A percentile compares a stretch with the other conserved stretches of the same genome.
Conservation (phyloP, 139 green algal species). For the Tetradesmus obliquus region DNA sequence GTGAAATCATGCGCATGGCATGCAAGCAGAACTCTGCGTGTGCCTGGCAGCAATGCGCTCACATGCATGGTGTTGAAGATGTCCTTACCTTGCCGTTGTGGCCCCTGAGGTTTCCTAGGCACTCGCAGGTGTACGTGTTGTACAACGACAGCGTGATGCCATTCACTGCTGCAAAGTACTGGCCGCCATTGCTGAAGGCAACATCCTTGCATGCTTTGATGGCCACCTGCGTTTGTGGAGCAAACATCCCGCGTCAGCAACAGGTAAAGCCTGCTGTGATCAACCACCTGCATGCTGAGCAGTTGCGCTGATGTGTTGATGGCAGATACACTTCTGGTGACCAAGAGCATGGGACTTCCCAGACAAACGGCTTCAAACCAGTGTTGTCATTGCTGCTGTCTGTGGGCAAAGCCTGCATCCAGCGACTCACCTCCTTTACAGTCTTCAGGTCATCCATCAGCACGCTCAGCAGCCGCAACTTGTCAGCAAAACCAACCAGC, state of each 20-base stretch:
- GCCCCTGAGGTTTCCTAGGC: slow-evolving; percentile 82
- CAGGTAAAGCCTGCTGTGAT: neutral
- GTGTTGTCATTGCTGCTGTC: neutral
- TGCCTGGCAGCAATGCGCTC: neutral
- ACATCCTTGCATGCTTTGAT: slow-evolving; percentile 81
- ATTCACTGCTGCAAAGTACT: slow-evolving; percentile 92
- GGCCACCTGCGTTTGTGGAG: slow-evolving; percentile 49
- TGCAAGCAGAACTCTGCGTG: neutral
- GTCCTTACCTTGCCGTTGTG: slow-evolving; percentile 85
- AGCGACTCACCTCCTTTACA: slow-evolving; percentile 64
- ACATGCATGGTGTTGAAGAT: neutral
- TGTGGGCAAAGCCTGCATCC: neutral
- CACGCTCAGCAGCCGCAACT: slow-evolving; percentile 91
- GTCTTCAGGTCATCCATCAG: slow-evolving; percentile 85
- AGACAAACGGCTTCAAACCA: neutral
- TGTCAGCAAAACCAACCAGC: slow-evolving; percentile 90
- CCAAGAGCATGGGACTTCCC: no score
- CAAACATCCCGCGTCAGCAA: neutral
- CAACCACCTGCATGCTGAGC: neutral
- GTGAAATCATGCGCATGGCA: no score
- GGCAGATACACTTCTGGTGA: no score
- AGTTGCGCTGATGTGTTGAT: no score
- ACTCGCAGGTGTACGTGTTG: slow-evolving; percentile 91
- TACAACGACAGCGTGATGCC: slow-evolving; percentile 89
- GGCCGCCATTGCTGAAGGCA: slow-evolving; percentile 86